Base-by-base conservation (phyloP, 495 filamentous ascomycete species). In the Xylaria venustula region DNA sequence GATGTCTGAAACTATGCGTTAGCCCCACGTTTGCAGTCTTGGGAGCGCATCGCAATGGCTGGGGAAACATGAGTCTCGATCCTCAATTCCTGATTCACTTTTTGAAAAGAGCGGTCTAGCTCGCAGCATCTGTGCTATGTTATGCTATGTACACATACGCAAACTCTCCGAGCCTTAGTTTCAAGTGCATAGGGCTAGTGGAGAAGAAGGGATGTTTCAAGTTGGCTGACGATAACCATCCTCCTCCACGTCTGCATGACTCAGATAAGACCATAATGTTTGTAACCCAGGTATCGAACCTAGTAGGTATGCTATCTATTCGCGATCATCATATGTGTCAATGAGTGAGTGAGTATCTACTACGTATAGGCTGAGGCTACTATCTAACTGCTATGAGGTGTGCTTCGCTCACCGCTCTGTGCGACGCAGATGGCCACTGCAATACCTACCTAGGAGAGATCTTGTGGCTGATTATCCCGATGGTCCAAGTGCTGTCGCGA, bases 201-300 rank as follows among this genome's bases (percentile, higher is more conserved):
- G 42, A 22, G 30, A 37, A 49, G 44, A 40, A 37, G 54, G 30
- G 22, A 48, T 40, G 54, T 58, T 58, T 58, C 54, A 58, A 34
- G 42, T 58, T 26, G n/a, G 54, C 54, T 58, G 54, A 58, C 54
- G 30, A 58, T 40, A 58, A 36, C 44, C n/a, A 22, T 45, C 53
- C 37, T 28, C 15, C 32, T 34, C n/a, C 17, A 55, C 26, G 9
- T 34, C 37, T 55, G 53, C 53, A 55, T 55, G 40, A 45, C 19
- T 11, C 20, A 52, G 26, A 1, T 45, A 45, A 45, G 42, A 26
- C 46, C 23, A 20, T 15, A 48, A 6, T 3, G 7, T 12, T 6
- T 4, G 3, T 7, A 46, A 23, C 42, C 7, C 4, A 46, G 20
- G n/a, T n/a, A 46, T 4, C 22, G 34, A n/a, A 42, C 17, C 14